Base-by-base conservation (phyloP, 331 rosid genomes). In the Cydonia oblonga region DNA sequence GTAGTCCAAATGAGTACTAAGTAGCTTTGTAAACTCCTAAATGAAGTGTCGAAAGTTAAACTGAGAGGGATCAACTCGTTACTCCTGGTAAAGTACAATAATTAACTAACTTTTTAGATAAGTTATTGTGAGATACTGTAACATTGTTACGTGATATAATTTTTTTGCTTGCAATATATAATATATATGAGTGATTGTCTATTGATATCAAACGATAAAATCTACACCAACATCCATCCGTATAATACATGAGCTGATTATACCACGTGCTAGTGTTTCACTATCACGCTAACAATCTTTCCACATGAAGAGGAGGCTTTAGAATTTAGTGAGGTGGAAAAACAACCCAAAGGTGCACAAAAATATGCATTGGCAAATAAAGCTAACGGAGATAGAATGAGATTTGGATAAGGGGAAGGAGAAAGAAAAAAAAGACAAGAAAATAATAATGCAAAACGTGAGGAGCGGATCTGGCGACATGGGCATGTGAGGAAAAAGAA, bases 391-490 rank as follows among this genome's bases (percentile, higher is more conserved):
- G 73, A 10, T 73, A 9, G 67, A 81, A 61, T 38, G 68, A 75
- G 74, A 46, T 74, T 79, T 67, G 74, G 85, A 75, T 79, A 62
- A 67, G 76, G 79, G 30, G 76, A 71, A 46, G 8, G 35, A 26
- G 20, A 25, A 26, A 28, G 66, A 44, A 71, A 75, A 75, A 75
- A 80, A 51, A 62, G 78, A 85, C 83, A 63, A 68, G 64, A 80
- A 66, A 71, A 80, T 61, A 74, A 82, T 81, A 73, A 84, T 76
- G 77, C 19, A 26, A 66, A 81, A 14, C 88, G 82, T 68, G 81
- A 86, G 81, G 79, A 83, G 81, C 79, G 92, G 93, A 87, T 90
- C 93, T 83, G 81, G 77, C 24, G 83, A 89, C 92, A 85, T 46
- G 80, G 64, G 85, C 98, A 90, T 85, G 93, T 90, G 98, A 81